A percentile compares a stretch with the other conserved stretches of the same genome.
phyloP scores from a whole-genome alignment of 2,329 filamentous ascomycete species.

The Ambrosiella cleistominuta region DNA sequence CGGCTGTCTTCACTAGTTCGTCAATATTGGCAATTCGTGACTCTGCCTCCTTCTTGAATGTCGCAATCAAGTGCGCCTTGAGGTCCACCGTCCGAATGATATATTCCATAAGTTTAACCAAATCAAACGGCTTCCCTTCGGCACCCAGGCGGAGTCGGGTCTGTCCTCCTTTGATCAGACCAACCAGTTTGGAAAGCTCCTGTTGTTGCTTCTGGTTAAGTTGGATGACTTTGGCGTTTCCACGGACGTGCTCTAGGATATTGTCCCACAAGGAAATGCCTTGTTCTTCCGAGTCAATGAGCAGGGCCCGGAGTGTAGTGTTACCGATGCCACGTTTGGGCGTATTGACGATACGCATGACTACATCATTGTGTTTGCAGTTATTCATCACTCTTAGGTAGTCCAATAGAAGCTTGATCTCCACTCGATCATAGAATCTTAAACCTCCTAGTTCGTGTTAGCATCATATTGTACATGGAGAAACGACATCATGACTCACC shows the following conservation, averaged over 20 bases:
- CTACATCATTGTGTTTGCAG: conserved; percentile 70
- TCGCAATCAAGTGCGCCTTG: conserved; percentile 52
- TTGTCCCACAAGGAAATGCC: conserved; percentile 59
- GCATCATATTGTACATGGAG: background rate
- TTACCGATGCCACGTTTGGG: conserved; percentile 71
- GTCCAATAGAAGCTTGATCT: conserved; percentile 74
- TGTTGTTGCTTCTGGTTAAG: conserved; percentile 29
- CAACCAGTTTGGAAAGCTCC: conserved; percentile 29
- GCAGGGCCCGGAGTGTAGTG: conserved; percentile 51
- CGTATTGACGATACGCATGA: conserved; percentile 69
- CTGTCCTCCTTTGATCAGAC: conserved; percentile 22
- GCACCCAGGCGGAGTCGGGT: conserved; percentile 18
- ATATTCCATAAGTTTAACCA: conserved; percentile 33
- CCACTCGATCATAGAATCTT: conserved; percentile 79
- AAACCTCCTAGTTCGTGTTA: conserved; percentile 31
- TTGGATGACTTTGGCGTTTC: conserved; percentile 28
- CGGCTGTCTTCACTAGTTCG: conserved; percentile 66
- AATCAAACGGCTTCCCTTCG: conserved; percentile 17
- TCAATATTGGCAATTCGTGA: conserved; percentile 75
- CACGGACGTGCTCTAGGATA: conserved; percentile 38
- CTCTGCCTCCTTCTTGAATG: conserved; percentile 58
- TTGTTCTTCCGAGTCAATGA: conserved; percentile 57
- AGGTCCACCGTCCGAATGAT: conserved; percentile 51
- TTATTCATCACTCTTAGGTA: conserved; percentile 76
- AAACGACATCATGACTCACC: conserved; percentile 22